These are phyloP conservation scores for Blastocystis sp. DNA, from an alignment of 352 stramenopile species.

Conservation along the genomic window DNA sequence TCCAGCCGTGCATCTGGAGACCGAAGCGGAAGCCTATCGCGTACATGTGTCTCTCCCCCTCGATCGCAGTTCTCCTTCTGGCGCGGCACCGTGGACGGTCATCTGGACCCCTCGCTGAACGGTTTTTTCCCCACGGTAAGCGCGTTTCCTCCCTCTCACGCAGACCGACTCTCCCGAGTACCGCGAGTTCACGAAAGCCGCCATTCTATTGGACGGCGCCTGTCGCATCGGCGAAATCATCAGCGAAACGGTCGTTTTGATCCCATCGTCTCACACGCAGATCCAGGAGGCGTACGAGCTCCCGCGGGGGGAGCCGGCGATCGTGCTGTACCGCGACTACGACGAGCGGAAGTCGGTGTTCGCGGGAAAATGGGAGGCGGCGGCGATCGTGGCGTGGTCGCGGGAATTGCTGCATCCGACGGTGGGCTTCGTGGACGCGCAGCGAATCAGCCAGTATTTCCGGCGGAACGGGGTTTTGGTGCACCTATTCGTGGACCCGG, in stretches of 20 bases:
- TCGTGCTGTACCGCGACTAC: constrained; percentile 54
- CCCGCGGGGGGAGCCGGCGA: background rate
- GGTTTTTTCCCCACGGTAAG: constrained; percentile 48
- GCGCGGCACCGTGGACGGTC: constrained; percentile 39
- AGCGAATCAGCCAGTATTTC: constrained; percentile 14
- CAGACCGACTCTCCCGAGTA: constrained; percentile 34
- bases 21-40: background rate
- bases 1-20: constrained; percentile 19
- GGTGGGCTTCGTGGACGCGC: constrained; percentile 19
- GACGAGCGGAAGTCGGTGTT: constrained; percentile 50
- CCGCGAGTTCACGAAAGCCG: constrained; percentile 1
- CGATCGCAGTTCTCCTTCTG: constrained; percentile 47
- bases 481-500: constrained; percentile 15
- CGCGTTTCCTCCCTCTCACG: background rate
- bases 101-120: constrained; percentile 34
- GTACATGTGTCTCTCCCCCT: background rate
- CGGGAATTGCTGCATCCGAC: background rate
- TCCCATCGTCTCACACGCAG: background rate
- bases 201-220: constrained; percentile 9
- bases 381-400: background rate
- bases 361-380: constrained; percentile 2
- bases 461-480: constrained; percentile 37
- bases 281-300: constrained; percentile 37
- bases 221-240: constrained; percentile 22
- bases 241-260: background rate